These are phyloP conservation scores for Hericium rajendrae DNA, from an alignment of 768 basidiomycete genomes.

Conservation along the genomic window DNA sequence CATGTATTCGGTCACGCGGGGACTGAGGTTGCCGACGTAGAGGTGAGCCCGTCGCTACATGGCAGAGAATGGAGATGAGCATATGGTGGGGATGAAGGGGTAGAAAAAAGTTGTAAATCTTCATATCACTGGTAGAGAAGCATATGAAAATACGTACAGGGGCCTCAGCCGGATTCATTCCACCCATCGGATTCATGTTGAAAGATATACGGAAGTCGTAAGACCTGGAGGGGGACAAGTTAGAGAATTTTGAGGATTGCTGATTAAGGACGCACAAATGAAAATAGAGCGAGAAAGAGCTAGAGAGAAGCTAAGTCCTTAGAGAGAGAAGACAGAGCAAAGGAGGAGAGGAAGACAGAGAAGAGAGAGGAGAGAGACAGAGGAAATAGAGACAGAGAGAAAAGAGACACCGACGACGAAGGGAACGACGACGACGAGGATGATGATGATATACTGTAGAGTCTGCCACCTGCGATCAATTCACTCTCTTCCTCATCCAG, in stretches of 20 bases:
- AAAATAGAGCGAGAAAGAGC: constrained; percentile 17
- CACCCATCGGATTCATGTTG: constrained; percentile 69
- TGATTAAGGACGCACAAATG: constrained; percentile 38
- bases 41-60: constrained; percentile 85
- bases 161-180: constrained; percentile 64
- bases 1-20: constrained; percentile 98
- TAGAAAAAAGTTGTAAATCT: constrained; percentile 7
- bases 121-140: background rate
- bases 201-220: constrained; percentile 21
- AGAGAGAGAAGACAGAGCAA: constrained; percentile 20
- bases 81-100: constrained; percentile 16
- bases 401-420: constrained; percentile 39
- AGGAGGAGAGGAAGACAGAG: constrained; percentile 21
- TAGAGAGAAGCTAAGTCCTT: constrained; percentile 15
- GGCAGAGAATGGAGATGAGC: constrained; percentile 5
- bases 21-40: constrained; percentile 96
- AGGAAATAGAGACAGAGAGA: constrained; percentile 29
- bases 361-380: constrained; percentile 40
- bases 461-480: background rate
- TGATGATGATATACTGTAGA: background rate
- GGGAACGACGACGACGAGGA: constrained; percentile 24
- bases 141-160: constrained; percentile 41
- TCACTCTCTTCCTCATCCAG: background rate
- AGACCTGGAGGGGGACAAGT: constrained; percentile 1
- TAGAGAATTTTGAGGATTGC: constrained; percentile 12